Conservation (phyloP, 768 basidiomycete genomes). For the Mycena indigotica region DNA sequence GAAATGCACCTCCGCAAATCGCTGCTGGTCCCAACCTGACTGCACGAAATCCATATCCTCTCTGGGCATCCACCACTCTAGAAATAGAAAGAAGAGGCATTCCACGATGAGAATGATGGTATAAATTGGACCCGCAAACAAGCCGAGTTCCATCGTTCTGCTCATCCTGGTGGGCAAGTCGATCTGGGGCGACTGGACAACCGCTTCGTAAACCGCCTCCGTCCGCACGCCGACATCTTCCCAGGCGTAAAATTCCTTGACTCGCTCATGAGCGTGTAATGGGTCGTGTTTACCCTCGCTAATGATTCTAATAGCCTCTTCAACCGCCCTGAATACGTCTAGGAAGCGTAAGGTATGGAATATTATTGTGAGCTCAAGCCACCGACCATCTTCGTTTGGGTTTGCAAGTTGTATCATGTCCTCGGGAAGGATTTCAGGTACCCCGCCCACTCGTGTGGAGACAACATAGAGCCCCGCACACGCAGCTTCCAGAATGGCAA, state of each 20-base stretch:
- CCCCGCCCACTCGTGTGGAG: slow-evolving; percentile 90
- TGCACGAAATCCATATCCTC: slow-evolving; percentile 76
- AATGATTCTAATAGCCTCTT: slow-evolving; percentile 76
- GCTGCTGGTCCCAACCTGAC: slow-evolving; percentile 57
- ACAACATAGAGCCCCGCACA: slow-evolving; percentile 94
- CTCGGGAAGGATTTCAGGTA: slow-evolving; percentile 90
- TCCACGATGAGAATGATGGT: slow-evolving; percentile 87
- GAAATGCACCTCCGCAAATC: slow-evolving; percentile 37
- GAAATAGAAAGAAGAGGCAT: slow-evolving; percentile 80
- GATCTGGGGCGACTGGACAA: slow-evolving; percentile 59
- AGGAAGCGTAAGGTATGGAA: slow-evolving; percentile 4
- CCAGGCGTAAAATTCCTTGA: slow-evolving; percentile 90
- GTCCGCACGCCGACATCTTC: slow-evolving; percentile 74
- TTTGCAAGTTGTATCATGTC: slow-evolving; percentile 96
- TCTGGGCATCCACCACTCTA: slow-evolving; percentile 85
- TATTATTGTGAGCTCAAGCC: too few relatives aligned
- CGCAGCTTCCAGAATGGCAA: slow-evolving; percentile 96
- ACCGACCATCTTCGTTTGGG: slow-evolving; percentile 89
- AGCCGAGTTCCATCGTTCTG: slow-evolving; percentile 78
- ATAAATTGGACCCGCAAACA: slow-evolving; percentile 84
- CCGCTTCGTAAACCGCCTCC: slow-evolving; percentile 77
- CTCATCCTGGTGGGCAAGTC: slow-evolving; percentile 79
- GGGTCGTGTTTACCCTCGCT: slow-evolving; percentile 73
- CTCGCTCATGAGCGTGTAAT: slow-evolving; percentile 68
- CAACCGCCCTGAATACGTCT: slow-evolving; percentile 87